Conservation (phyloP, 768 basidiomycete genomes). For the Mycena polygramma region DNA sequence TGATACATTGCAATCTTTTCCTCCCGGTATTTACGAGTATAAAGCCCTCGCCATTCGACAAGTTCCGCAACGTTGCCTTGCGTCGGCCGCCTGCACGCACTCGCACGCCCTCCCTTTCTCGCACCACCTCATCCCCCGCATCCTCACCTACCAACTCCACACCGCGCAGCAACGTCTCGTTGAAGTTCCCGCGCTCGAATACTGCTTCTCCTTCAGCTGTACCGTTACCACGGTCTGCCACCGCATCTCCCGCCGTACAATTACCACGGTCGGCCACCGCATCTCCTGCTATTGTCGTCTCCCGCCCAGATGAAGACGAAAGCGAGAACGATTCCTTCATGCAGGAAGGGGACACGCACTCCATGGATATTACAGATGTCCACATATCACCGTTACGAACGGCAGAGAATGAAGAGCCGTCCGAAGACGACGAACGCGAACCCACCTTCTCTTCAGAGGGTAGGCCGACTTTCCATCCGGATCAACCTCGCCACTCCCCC, state of each 20-base stretch:
- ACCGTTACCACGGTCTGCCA: slow-evolving; percentile 43
- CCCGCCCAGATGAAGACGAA: slow-evolving; percentile 39
- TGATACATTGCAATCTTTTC: slow-evolving; percentile 13
- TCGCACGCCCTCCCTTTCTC: slow-evolving; percentile 77
- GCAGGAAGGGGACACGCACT: slow-evolving; percentile 52
- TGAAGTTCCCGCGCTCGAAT: slow-evolving; percentile 52
- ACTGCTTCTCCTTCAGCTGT: slow-evolving; percentile 62
- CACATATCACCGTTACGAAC: slow-evolving; percentile 58
- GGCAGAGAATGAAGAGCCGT: slow-evolving; percentile 39
- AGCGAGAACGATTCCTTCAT: slow-evolving; percentile 48
- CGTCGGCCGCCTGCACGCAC: slow-evolving; percentile 64
- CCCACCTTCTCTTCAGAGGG: slow-evolving; percentile 84
- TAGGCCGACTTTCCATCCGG: slow-evolving; percentile 53
- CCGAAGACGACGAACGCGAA: slow-evolving; percentile 52
- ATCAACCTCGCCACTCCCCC: slow-evolving; percentile 49
- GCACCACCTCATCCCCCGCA: slow-evolving; percentile 68
- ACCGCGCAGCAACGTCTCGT: slow-evolving; percentile 67
- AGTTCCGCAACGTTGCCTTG: slow-evolving; percentile 72
- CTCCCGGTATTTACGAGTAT: slow-evolving; percentile 8
- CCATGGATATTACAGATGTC: slow-evolving; percentile 69
- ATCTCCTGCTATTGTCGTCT: slow-evolving; percentile 58
- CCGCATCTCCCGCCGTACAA: slow-evolving; percentile 64
- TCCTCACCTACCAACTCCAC: slow-evolving; percentile 77
- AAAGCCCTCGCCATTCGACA: slow-evolving; percentile 73
- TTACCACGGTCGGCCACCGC: slow-evolving; percentile 65